Base-by-base conservation (phyloP, 352 stramenopile genomes). In the Paralagenidium karlingii region DNA sequence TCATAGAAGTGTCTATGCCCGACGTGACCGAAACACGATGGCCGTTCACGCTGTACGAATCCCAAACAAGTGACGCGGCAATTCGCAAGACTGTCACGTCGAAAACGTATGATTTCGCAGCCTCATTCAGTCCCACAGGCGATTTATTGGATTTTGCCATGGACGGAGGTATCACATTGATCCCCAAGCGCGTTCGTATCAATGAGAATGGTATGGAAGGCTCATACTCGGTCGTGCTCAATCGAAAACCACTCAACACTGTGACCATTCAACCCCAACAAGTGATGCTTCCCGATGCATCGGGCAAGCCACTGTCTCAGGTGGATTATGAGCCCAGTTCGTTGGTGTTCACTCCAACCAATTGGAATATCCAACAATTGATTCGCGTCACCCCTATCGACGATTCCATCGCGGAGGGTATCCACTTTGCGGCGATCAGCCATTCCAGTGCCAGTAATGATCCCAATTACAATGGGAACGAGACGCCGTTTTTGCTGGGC, bases 311-410 rank as follows among this genome's bases (percentile, higher is more conserved):
- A 0, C 45, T 80, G n/a, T 55, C 77, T 30, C 70, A 84, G 22
- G 42, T 84, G 2, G 18, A 40, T 10, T 1, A 43, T 54, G 0
- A 43, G 43, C 3, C 39, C 67, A 21, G n/a, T n/a, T 55, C 27
- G 8, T 34, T 81, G 9, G 38, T 44, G 3, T 85, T 85, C 46
- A 81, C 65, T 0, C 40, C 31, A 9, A 40, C n/a, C 3, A 75
- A 77, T 19, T 87, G 74, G 74, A 85, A 85, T 26, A 53, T 55
- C 9, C 68, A 83, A 24, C 74, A 87, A 41, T 30, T 64, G n/a
- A 58, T 87, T 19, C 54, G 45, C 1, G 55, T 87, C 7, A 28
- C 44, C 7, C 65, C 74, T 10, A 48, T 85, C 3, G 63, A 87
- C 38, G 74, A 87, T 28, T 32, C 19, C 0, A 55, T 68, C 13